Conservation (phyloP, 2,329 filamentous ascomycete genomes). For the Pestalotiopsis sp. region DNA sequence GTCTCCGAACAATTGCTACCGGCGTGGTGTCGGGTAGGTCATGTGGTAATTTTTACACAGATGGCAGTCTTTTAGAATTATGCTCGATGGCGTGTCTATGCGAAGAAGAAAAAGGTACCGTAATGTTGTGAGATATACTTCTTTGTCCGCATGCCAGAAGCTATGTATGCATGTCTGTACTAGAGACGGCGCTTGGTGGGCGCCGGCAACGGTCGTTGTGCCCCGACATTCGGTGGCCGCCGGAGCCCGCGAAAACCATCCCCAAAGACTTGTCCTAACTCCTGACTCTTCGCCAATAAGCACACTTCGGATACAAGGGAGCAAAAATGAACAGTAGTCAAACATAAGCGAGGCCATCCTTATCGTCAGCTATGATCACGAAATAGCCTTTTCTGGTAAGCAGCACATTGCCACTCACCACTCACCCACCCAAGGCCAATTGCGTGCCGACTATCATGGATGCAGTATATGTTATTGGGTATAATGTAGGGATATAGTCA, state of each 20-base stretch:
- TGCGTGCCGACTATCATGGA: neutral
- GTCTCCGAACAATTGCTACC: neutral
- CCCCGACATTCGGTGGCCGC: slow-evolving; percentile 6
- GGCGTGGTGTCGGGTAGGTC: neutral
- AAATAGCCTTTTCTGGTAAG: neutral
- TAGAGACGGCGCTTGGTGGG: neutral
- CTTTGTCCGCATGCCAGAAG: neutral
- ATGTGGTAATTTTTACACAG: neutral
- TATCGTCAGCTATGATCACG: neutral
- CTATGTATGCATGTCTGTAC: neutral
- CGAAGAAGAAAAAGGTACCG: neutral
- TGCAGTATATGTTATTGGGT: neutral
- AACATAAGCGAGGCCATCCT: neutral
- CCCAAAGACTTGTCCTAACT: neutral
- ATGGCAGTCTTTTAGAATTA: neutral
- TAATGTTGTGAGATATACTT: too few species aligned
- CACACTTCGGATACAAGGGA: neutral
- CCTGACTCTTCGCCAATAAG: neutral
- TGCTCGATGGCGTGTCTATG: neutral
- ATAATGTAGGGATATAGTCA: too few species aligned
- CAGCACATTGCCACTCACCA: neutral
- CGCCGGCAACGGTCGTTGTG: neutral
- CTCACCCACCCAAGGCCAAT: neutral
- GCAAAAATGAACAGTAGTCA: neutral
- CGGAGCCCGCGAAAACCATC: slow-evolving; percentile 5